Conservation (phyloP, 2,329 filamentous ascomycete genomes). For the Venturia asperata region DNA sequence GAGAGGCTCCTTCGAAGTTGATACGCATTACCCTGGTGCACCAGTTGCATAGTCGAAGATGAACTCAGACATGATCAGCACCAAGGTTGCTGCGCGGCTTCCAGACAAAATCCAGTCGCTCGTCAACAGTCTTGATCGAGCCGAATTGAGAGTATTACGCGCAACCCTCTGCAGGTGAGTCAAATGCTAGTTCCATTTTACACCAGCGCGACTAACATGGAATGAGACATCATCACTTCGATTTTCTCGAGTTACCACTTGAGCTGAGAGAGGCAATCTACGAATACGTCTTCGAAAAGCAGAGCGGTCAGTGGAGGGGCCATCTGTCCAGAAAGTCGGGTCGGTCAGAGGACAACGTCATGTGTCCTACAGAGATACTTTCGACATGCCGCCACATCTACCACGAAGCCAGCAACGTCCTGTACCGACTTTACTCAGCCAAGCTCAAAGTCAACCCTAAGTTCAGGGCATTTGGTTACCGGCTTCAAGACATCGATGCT, state of each 20-base stretch:
- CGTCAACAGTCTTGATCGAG: slow-evolving; percentile 1
- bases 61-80: neutral
- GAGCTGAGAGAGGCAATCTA: neutral
- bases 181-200: no score
- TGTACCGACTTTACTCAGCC: neutral
- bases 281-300: neutral
- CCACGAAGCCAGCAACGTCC: neutral
- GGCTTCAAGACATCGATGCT: neutral
- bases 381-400: neutral
- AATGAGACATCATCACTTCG: neutral
- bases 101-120: neutral
- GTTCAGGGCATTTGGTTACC: neutral
- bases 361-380: neutral
- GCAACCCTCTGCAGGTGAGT: neutral
- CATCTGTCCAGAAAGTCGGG: neutral
- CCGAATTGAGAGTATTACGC: neutral
- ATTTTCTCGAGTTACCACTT: slow-evolving; percentile 2
- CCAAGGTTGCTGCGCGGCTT: slow-evolving; percentile 4
- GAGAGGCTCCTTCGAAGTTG: no score
- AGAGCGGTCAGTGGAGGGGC: neutral
- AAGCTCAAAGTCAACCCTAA: neutral
- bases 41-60: neutral
- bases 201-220: neutral
- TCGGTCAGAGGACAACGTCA: neutral
- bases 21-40: no score